phyloP scores from a whole-genome alignment of 352 stramenopile species.

The Globisporangium abappressorium region DNA sequence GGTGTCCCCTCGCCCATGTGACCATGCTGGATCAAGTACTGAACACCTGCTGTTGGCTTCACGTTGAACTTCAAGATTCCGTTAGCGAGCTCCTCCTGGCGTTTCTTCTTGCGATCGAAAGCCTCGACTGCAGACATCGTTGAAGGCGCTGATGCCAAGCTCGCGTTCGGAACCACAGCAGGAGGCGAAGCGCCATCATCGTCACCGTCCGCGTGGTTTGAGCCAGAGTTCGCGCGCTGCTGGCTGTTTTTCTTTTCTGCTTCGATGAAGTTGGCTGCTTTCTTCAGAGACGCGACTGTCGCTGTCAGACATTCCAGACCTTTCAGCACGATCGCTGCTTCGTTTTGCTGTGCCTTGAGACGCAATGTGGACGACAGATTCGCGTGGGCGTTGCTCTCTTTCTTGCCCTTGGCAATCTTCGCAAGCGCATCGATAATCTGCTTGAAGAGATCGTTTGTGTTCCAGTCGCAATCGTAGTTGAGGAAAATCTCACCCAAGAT shows the following conservation, averaged over 20 bases:
- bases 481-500: conserved; percentile 98
- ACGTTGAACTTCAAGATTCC: conserved; percentile 98
- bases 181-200: conserved; percentile 31
- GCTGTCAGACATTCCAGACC: conserved; percentile 92
- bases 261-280: conserved; percentile 80
- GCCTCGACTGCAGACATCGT: conserved; percentile 89
- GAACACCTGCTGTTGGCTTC: conserved; percentile 90
- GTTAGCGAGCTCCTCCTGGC: conserved; percentile 95
- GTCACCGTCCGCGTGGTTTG: conserved; percentile 38
- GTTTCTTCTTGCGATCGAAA: conserved; percentile 96
- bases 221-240: conserved; percentile 19
- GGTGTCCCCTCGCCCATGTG: conserved; percentile 91
- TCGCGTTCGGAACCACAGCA: conserved; percentile 20
- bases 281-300: conserved; percentile 91
- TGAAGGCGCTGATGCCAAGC: conserved; percentile 19
- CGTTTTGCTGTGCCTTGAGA: conserved; percentile 69
- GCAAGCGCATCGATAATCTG: conserved; percentile 96
- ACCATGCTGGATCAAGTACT: conserved; percentile 90
- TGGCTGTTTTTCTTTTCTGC: conserved; percentile 45
- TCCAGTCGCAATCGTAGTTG: conserved; percentile 99
- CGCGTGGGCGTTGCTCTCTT: conserved; percentile 46
- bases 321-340: conserved; percentile 73
- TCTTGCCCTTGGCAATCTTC: conserved; percentile 92
- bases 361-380: conserved; percentile 59
- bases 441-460: conserved; percentile 97